Conservation (phyloP, 495 filamentous ascomycete genomes). For the Xylaria curta region DNA sequence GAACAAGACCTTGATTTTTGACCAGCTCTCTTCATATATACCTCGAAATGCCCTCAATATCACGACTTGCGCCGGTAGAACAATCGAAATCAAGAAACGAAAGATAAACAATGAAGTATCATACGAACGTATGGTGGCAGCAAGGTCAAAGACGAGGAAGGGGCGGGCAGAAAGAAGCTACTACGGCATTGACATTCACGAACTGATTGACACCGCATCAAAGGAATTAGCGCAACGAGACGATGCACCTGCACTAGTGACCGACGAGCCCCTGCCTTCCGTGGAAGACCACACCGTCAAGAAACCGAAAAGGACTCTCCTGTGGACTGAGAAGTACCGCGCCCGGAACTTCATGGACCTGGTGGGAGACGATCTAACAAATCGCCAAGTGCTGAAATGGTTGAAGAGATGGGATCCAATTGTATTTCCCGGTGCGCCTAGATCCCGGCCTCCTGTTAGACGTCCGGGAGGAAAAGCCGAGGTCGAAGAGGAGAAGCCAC, state of each 20-base stretch:
- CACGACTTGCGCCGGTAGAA: slow-evolving; percentile 71
- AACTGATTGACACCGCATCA: slow-evolving; percentile 73
- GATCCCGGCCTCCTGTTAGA: slow-evolving; percentile 52
- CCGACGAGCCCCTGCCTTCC: slow-evolving; percentile 39
- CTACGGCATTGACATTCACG: slow-evolving; percentile 90
- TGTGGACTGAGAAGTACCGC: slow-evolving; percentile 93
- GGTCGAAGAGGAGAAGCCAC: slow-evolving; percentile 67
- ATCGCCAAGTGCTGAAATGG: slow-evolving; percentile 90
- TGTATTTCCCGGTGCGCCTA: slow-evolving; percentile 79
- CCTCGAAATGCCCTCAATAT: slow-evolving; percentile 49
- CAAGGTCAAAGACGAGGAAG: slow-evolving; percentile 69
- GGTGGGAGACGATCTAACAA: slow-evolving; percentile 92
- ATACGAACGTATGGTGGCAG: slow-evolving; percentile 72
- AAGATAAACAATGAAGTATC: slow-evolving; percentile 55
- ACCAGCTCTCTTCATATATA: slow-evolving; percentile 45
- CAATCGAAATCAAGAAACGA: slow-evolving; percentile 61
- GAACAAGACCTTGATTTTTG: slow-evolving; percentile 37
- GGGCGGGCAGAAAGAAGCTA: slow-evolving; percentile 81
- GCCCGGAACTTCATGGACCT: slow-evolving; percentile 91
- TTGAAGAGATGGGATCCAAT: slow-evolving; percentile 91
- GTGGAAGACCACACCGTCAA: slow-evolving; percentile 41
- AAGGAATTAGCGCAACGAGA: slow-evolving; percentile 46
- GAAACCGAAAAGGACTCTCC: slow-evolving; percentile 57
- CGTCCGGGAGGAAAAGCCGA: slow-evolving; percentile 45
- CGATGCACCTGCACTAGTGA: slow-evolving; percentile 24